These are phyloP conservation scores for Verticillium isaacii DNA, from an alignment of 2,329 filamentous ascomycete genomes.

Conservation along the genomic window DNA sequence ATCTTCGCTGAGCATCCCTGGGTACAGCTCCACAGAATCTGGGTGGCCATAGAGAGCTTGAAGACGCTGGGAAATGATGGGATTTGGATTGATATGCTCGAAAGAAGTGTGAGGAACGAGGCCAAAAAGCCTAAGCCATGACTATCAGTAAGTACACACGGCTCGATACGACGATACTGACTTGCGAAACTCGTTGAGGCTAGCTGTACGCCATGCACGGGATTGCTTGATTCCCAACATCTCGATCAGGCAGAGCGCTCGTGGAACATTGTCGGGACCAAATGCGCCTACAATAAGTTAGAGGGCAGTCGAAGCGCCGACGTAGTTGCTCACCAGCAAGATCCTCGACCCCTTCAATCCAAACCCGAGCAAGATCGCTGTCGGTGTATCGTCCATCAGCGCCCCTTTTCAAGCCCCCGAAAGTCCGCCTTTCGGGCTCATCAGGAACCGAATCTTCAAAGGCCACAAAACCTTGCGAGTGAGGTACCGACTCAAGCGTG, in stretches of 20 bases:
- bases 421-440: constrained; percentile 48
- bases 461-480: constrained; percentile 12
- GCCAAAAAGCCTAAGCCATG: constrained; percentile 39
- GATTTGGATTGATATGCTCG: constrained; percentile 53
- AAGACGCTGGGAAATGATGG: constrained; percentile 46
- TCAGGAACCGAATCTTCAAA: constrained; percentile 34
- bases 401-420: constrained; percentile 43
- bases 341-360: constrained; percentile 50
- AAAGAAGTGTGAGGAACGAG: constrained; percentile 51
- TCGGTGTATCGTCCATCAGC: constrained; percentile 46
- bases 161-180: neutral
- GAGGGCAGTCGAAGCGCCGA: neutral
- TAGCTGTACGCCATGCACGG: constrained; percentile 52
- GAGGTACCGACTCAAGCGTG: constrained; percentile 1
- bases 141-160: neutral
- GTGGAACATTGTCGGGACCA: constrained; percentile 51
- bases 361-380: constrained; percentile 49
- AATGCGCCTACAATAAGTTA: constrained; percentile 30
- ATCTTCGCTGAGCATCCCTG: constrained; percentile 32
- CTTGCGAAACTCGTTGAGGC: constrained; percentile 59
- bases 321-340: neutral
- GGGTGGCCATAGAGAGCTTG: constrained; percentile 52
- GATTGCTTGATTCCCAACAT: constrained; percentile 56
- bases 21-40: constrained; percentile 59
- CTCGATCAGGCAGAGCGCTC: constrained; percentile 50